phyloP scores from a whole-genome alignment of 2,329 filamentous ascomycete species.

The Diaporthe ampelina region DNA sequence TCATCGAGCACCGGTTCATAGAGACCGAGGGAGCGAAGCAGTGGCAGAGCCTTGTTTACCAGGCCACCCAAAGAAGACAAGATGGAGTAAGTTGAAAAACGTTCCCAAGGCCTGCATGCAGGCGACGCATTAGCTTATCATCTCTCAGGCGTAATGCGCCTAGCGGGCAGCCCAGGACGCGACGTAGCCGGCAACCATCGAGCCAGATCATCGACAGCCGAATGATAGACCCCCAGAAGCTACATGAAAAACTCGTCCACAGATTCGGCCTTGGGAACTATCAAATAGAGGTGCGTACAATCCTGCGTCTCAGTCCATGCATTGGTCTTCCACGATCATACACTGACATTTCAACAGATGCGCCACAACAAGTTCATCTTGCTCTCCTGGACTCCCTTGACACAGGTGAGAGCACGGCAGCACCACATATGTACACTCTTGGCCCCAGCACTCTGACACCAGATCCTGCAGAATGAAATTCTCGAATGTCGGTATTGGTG shows the following conservation, averaged over 20 bases:
- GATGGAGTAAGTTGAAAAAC: conserved; percentile 27
- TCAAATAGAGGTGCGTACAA: conserved; percentile 30
- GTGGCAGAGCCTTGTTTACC: neutral
- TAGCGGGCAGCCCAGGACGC: conserved; percentile 7
- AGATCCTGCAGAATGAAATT: conserved; percentile 13
- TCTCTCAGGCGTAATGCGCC: neutral
- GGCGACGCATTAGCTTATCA: neutral
- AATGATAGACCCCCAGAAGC: conserved; percentile 29
- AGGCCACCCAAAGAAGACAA: neutral
- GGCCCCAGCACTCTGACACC: conserved; percentile 20
- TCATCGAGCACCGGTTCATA: neutral
- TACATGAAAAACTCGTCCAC: conserved; percentile 21
- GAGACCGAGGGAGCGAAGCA: neutral
- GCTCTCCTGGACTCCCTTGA: conserved; percentile 16
- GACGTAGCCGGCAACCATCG: conserved; percentile 13
- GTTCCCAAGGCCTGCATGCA: neutral
- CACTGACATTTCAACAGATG: conserved; percentile 23
- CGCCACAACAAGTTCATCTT: conserved; percentile 36
- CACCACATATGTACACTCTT: neutral
- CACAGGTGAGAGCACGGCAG: conserved; percentile 11
- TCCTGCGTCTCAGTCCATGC: neutral
- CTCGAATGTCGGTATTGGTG: conserved; percentile 33
- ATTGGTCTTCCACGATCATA: neutral
- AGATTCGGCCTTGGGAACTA: conserved; percentile 31
- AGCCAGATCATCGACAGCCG: conserved; percentile 35